Evolutionary conservation across 345 rosid species (phyloP).

Genomic region (Melaleuca quinquenervia): DNA sequence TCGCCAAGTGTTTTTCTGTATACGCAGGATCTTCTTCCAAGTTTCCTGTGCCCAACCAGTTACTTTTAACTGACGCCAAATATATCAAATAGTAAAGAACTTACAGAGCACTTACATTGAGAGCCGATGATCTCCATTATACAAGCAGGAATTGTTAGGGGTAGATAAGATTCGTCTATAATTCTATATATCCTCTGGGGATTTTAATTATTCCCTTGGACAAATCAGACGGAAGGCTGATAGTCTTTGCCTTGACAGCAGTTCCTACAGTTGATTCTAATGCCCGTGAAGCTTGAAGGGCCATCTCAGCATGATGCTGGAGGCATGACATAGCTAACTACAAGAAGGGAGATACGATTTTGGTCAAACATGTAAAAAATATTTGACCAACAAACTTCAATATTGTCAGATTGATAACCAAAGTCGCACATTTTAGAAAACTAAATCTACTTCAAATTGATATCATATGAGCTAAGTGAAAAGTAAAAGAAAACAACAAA

Average conservation of each 20-base stretch:
- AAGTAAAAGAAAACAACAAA: background rate
- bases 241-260: constrained; percentile 20
- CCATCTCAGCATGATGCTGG: constrained; percentile 85
- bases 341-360: background rate
- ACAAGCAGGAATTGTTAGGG: background rate
- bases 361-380: background rate
- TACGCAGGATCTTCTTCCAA: background rate
- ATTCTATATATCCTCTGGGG: constrained; percentile 21
- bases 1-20: background rate
- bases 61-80: background rate
- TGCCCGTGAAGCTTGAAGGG: constrained; percentile 83
- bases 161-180: constrained; percentile 7
- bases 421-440: background rate
- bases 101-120: background rate
- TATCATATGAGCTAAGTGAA: background rate
- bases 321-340: constrained; percentile 94
- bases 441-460: background rate
- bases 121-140: background rate
- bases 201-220: constrained; percentile 33
- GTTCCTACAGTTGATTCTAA: constrained; percentile 34
- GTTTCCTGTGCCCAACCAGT: background rate
- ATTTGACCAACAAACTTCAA: background rate
- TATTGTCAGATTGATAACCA: background rate
- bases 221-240: constrained; percentile 17
- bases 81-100: background rate